Percentiles rank a stretch among this genome's conserved stretches.
Conservation (phyloP, 2,329 filamentous ascomycete genomes). For the Elsinoe fawcettii region DNA sequence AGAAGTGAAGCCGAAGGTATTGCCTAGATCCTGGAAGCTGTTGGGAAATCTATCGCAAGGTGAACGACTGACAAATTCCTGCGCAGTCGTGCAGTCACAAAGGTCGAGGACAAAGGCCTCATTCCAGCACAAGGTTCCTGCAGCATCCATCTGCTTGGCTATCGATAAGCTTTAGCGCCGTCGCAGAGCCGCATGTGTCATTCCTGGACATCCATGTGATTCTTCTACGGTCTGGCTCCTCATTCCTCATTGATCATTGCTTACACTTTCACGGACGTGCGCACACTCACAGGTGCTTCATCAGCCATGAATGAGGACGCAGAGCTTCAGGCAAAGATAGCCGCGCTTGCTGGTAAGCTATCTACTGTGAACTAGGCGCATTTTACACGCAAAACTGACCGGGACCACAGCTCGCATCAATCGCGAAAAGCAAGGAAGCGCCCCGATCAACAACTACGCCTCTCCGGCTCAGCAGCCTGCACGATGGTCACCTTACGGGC, state of each 20-base stretch:
- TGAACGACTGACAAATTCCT: too few relatives aligned
- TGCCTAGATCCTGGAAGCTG: too few relatives aligned
- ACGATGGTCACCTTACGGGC: slow-evolving; percentile 19
- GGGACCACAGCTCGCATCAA: slow-evolving; percentile 17
- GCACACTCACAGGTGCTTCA: not conserved
- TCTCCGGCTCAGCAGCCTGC: not conserved
- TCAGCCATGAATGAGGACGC: slow-evolving; percentile 18
- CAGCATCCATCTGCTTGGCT: not conserved
- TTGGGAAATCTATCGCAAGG: too few relatives aligned
- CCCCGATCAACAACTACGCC: not conserved
- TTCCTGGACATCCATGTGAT: not conserved
- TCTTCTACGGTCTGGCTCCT: not conserved
- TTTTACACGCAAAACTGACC: not conserved
- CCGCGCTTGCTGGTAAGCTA: slow-evolving; percentile 17
- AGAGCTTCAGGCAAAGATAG: slow-evolving; percentile 19
- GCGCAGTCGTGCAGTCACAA: too few relatives aligned
- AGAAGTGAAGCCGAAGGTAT: not conserved
- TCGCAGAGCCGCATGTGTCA: slow-evolving; percentile 13
- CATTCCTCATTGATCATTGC: not conserved
- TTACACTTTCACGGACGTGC: not conserved
- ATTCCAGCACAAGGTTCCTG: not conserved
- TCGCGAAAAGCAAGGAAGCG: slow-evolving; percentile 16
- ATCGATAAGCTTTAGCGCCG: slow-evolving; percentile 11
- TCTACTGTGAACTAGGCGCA: too few relatives aligned
- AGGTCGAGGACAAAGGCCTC: not conserved